Percentiles rank a stretch among this genome's conserved stretches.
These are phyloP conservation scores for Pichia deserticola DNA, from an alignment of 805 yeast species.

Conservation along the genomic window DNA sequence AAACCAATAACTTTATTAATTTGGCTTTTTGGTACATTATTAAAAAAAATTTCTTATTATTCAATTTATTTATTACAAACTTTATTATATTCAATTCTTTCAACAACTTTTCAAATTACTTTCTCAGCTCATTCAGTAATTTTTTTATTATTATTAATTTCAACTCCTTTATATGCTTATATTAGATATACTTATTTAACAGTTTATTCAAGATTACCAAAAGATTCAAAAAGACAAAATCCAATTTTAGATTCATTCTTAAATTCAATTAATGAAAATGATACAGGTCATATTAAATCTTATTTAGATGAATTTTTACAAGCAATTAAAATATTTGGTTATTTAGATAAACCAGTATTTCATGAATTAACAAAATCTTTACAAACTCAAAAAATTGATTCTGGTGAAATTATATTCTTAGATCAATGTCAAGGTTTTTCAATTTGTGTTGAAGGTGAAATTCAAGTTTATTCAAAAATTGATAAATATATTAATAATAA, in stretches of 20 bases:
- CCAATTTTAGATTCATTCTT: slow-evolving; percentile 42
- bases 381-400: slow-evolving; percentile 76
- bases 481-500: slow-evolving; percentile 20
- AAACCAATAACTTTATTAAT: not conserved
- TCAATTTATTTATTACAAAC: slow-evolving; percentile 9
- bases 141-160: slow-evolving; percentile 24
- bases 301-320: slow-evolving; percentile 83
- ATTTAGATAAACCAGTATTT: slow-evolving; percentile 81
- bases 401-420: slow-evolving; percentile 67
- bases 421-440: slow-evolving; percentile 72
- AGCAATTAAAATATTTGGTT: slow-evolving; percentile 92
- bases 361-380: slow-evolving; percentile 87
- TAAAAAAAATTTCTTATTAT: not conserved
- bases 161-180: slow-evolving; percentile 35
- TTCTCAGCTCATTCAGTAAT: slow-evolving; percentile 43
- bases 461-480: slow-evolving; percentile 66
- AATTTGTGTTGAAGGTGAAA: slow-evolving; percentile 85
- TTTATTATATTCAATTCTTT: slow-evolving; percentile 25
- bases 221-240: slow-evolving; percentile 36
- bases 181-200: slow-evolving; percentile 60
- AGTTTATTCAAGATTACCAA: slow-evolving; percentile 49
- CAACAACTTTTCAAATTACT: slow-evolving; percentile 42
- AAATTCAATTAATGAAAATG: slow-evolving; percentile 28
- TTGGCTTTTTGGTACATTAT: not conserved
- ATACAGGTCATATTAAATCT: slow-evolving; percentile 41